Percentiles rank a stretch among this genome's conserved stretches.
Conservation (phyloP, 352 stramenopile species). For the Globisporangium rhizosaccharum region DNA sequence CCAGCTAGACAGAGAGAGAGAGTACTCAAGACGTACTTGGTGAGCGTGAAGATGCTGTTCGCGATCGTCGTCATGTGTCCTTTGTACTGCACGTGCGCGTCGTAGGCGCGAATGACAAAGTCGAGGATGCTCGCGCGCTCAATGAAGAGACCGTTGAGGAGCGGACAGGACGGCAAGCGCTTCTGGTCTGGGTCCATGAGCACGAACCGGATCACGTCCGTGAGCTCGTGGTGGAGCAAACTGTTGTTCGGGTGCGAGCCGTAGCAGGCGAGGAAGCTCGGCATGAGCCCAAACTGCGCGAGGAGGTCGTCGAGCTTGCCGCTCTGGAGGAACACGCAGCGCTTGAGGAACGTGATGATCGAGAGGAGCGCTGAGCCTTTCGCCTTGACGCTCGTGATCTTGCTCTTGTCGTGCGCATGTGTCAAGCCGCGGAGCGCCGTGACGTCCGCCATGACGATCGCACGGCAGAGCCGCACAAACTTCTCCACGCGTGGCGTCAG, state of each 20-base stretch:
- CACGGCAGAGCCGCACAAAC: slow-evolving; percentile 67
- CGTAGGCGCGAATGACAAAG: slow-evolving; percentile 78
- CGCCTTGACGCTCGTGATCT: slow-evolving; percentile 38
- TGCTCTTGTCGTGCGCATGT: slow-evolving; percentile 28
- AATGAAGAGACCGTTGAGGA: slow-evolving; percentile 77
- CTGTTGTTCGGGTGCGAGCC: slow-evolving; percentile 77
- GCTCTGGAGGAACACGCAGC: slow-evolving; percentile 79
- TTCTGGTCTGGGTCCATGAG: slow-evolving; percentile 84
- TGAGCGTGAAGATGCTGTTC: slow-evolving; percentile 87
- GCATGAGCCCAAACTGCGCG: slow-evolving; percentile 74
- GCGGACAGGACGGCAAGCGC: slow-evolving; percentile 62
- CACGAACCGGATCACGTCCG: slow-evolving; percentile 82
- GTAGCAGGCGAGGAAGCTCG: slow-evolving; percentile 74
- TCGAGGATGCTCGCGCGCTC: slow-evolving; percentile 67
- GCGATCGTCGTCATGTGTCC: slow-evolving; percentile 86
- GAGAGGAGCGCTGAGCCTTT: slow-evolving; percentile 70
- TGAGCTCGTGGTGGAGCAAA: slow-evolving; percentile 80
- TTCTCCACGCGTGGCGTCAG: slow-evolving; percentile 69
- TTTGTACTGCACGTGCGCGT: slow-evolving; percentile 79
- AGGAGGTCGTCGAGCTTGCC: slow-evolving; percentile 60
- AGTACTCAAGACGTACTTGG: slow-evolving; percentile 45
- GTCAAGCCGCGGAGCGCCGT: slow-evolving; percentile 36
- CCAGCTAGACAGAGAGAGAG: neutral
- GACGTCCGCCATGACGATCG: slow-evolving; percentile 58
- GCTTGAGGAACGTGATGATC: slow-evolving; percentile 81